phyloP scores from a whole-genome alignment of 2,329 filamentous ascomycete species.

The Fusarium sp. region DNA sequence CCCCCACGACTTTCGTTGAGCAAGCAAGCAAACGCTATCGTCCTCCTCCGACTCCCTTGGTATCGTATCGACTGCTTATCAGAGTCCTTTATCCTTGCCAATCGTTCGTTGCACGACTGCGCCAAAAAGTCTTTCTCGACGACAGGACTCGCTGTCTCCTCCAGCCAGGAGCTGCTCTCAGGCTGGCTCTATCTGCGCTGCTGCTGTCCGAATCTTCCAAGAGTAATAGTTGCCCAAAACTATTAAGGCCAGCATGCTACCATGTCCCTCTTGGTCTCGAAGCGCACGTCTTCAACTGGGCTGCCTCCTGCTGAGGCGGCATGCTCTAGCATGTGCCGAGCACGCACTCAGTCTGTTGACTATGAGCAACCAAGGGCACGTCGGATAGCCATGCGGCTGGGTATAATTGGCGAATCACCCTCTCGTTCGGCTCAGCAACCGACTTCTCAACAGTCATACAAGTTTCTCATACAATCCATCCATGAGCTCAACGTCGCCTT shows the following conservation, averaged over 20 bases:
- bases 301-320: constrained; percentile 26
- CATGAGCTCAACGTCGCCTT: constrained; percentile 13
- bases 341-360: constrained; percentile 16
- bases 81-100: not conserved
- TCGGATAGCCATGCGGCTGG: constrained; percentile 42
- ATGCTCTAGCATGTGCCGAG: constrained; percentile 20
- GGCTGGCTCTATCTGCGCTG: constrained; percentile 1
- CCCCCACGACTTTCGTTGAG: constrained; percentile 9
- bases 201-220: constrained; percentile 4
- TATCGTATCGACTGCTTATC: constrained; percentile 15
- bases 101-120: not conserved
- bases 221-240: constrained; percentile 23
- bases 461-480: constrained; percentile 41
- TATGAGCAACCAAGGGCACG: constrained; percentile 37
- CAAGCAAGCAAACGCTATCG: constrained; percentile 14
- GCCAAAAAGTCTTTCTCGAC: constrained; percentile 2
- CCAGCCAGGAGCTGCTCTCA: not conserved
- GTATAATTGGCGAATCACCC: constrained; percentile 45
- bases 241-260: constrained; percentile 30
- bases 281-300: constrained; percentile 6
- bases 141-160: constrained; percentile 1
- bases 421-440: constrained; percentile 35
- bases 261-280: constrained; percentile 29
- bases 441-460: constrained; percentile 37
- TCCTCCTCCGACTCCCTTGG: constrained; percentile 2